A percentile compares a stretch with the other conserved stretches of the same genome.
Evolutionary conservation across 108 stramenopile species (phyloP).

Genomic region (Hondaea fermentalgiana): DNA sequence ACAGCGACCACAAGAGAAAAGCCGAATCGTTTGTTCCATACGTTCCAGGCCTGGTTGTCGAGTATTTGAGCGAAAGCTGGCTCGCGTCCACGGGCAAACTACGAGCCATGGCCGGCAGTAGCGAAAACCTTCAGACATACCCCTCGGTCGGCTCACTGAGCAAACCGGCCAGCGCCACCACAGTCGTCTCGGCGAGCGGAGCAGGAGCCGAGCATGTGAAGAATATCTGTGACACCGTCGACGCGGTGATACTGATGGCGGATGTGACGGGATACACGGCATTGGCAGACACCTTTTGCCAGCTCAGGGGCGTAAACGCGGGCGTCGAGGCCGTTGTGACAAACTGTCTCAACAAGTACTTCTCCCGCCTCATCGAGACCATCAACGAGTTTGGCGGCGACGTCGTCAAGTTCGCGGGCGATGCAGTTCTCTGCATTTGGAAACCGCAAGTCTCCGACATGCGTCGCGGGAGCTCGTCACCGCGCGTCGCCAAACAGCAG

Average conservation of each 20-base stretch:
- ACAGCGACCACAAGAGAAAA: background rate
- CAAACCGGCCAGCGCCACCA: background rate
- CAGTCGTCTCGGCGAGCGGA: background rate
- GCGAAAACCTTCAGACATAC: background rate
- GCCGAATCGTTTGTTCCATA: background rate
- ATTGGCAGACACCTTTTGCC: constrained; percentile 7
- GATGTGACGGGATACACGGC: constrained; percentile 15
- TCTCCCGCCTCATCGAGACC: constrained; percentile 42
- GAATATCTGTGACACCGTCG: background rate
- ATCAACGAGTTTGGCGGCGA: constrained; percentile 54
- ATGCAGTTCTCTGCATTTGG: constrained; percentile 54
- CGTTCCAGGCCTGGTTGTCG: background rate
- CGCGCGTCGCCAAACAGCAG: background rate
- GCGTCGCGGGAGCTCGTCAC: background rate
- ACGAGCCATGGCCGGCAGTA: background rate
- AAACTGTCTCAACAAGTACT: constrained; percentile 41
- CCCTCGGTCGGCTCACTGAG: no score
- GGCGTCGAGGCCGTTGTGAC: constrained; percentile 41
- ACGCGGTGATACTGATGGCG: constrained; percentile 6
- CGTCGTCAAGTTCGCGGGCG: constrained; percentile 60
- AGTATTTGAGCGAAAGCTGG: background rate
- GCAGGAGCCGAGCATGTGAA: background rate
- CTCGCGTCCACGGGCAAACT: background rate
- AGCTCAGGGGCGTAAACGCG: background rate
- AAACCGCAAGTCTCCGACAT: background rate